phyloP scores from a whole-genome alignment of 805 yeast genomes.

The Starmerella stigmatis region DNA sequence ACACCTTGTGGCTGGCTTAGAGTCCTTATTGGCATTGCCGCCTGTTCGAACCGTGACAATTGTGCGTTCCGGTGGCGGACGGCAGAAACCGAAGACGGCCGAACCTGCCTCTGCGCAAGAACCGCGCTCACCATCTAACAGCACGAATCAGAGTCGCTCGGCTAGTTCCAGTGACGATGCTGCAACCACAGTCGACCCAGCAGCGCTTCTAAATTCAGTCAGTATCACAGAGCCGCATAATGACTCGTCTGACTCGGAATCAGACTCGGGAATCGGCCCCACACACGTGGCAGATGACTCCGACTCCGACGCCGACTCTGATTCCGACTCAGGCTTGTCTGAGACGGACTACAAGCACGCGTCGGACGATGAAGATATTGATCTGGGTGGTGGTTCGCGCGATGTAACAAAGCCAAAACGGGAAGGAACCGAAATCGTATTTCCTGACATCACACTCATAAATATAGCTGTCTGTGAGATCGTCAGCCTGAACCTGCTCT shows the following conservation, averaged over 20 bases:
- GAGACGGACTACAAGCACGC: conserved; percentile 17
- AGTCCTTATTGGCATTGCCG: conserved; percentile 46
- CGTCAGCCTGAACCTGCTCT: conserved; percentile 29
- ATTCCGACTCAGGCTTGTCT: not conserved
- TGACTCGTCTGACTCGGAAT: not conserved
- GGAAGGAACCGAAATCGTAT: conserved; percentile 31
- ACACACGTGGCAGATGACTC: not conserved
- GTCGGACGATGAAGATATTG: conserved; percentile 27
- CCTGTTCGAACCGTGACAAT: conserved; percentile 54
- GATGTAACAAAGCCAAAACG: conserved; percentile 15
- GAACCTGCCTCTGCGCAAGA: not conserved
- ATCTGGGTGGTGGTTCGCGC: conserved; percentile 8
- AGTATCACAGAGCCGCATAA: not conserved
- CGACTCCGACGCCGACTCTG: conserved; percentile 8
- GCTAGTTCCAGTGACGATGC: too few species aligned
- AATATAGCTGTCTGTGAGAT: conserved; percentile 32
- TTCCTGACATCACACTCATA: conserved; percentile 29
- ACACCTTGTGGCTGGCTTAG: conserved; percentile 50
- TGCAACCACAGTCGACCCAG: not conserved
- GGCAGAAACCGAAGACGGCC: not conserved
- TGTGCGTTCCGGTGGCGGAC: conserved; percentile 28
- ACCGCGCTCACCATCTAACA: not conserved
- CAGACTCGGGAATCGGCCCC: conserved; percentile 1
- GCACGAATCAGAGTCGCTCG: not conserved
- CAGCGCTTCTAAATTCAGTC: not conserved